Conservation (phyloP, 2,329 filamentous ascomycete species). For the Cordyceps fumosorosea region DNA sequence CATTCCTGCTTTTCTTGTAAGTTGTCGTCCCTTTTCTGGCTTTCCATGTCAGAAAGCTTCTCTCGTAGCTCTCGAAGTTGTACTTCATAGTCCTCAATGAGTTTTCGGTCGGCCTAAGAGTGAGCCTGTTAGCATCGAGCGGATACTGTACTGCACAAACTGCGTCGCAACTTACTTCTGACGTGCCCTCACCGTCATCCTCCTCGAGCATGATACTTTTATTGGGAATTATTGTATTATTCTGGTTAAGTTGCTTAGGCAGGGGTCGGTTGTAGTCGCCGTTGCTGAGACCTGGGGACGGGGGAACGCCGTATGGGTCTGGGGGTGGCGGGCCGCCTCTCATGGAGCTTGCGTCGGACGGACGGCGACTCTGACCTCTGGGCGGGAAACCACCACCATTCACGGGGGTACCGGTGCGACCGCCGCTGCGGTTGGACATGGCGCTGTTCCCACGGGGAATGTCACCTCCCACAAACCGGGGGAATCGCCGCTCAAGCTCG, state of each 20-base stretch:
- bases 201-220: slow-evolving; percentile 98
- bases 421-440: slow-evolving; percentile 50
- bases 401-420: slow-evolving; percentile 55
- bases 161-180: slow-evolving; percentile 30
- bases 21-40: slow-evolving; percentile 68
- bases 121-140: slow-evolving; percentile 15
- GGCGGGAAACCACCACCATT: slow-evolving; percentile 49
- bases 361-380: slow-evolving; percentile 45
- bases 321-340: slow-evolving; percentile 35
- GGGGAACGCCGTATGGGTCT: slow-evolving; percentile 47
- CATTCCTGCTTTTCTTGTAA: slow-evolving; percentile 65
- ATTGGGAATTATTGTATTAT: slow-evolving; percentile 93
- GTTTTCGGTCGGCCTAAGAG: slow-evolving; percentile 57
- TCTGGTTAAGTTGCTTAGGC: slow-evolving; percentile 79
- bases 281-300: slow-evolving; percentile 51
- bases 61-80: slow-evolving; percentile 70
- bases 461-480: slow-evolving; percentile 66
- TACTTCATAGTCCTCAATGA: slow-evolving; percentile 71
- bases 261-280: slow-evolving; percentile 69
- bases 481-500: slow-evolving; percentile 86
- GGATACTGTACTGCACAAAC: background rate
- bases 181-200: slow-evolving; percentile 66
- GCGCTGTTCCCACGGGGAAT: slow-evolving; percentile 64
- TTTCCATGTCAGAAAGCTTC: slow-evolving; percentile 67
- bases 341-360: slow-evolving; percentile 58